These are phyloP conservation scores for Sugiyamaella boreocaroliniensis DNA, from an alignment of 805 yeast species.

Conservation along the genomic window DNA sequence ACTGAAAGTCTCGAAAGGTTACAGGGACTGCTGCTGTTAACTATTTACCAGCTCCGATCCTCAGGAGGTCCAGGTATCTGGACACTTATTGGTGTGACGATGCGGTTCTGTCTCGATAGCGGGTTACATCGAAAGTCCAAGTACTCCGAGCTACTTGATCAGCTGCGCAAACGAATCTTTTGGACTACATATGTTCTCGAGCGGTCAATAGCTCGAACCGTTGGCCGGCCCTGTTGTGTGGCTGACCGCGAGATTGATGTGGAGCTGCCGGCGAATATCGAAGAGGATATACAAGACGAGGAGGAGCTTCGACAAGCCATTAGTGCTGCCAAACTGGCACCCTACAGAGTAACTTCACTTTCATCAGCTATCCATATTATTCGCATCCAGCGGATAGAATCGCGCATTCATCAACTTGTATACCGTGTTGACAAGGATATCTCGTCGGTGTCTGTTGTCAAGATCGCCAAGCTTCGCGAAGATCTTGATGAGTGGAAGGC, in stretches of 20 bases:
- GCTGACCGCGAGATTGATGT: conserved; percentile 10
- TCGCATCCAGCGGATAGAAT: conserved; percentile 33
- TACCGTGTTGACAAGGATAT: conserved; percentile 7
- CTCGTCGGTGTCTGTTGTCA: background rate
- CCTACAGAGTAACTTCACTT: conserved; percentile 24
- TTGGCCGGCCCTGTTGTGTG: conserved; percentile 7
- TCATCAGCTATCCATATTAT: conserved; percentile 48
- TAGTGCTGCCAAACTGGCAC: background rate
- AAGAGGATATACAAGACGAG: conserved; percentile 5
- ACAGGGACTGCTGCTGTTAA: conserved; percentile 1
- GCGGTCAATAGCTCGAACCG: conserved; percentile 1
- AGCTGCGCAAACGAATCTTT: conserved; percentile 1
- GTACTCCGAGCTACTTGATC: background rate
- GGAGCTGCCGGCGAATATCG: conserved; percentile 5
- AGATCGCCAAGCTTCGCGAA: background rate
- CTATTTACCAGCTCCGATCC: conserved; percentile 4
- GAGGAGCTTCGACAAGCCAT: background rate
- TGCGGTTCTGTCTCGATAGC: conserved; percentile 1
- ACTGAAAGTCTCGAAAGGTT: background rate
- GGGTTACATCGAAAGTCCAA: conserved; percentile 1
- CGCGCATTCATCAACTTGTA: conserved; percentile 1
- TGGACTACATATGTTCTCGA: conserved; percentile 3
- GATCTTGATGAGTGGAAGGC: conserved; percentile 5
- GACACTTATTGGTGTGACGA: conserved; percentile 2
- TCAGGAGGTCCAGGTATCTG: conserved; percentile 2